Evolutionary conservation across 495 filamentous ascomycete species (phyloP).

Genomic region (Lindgomyces ingoldianus): DNA sequence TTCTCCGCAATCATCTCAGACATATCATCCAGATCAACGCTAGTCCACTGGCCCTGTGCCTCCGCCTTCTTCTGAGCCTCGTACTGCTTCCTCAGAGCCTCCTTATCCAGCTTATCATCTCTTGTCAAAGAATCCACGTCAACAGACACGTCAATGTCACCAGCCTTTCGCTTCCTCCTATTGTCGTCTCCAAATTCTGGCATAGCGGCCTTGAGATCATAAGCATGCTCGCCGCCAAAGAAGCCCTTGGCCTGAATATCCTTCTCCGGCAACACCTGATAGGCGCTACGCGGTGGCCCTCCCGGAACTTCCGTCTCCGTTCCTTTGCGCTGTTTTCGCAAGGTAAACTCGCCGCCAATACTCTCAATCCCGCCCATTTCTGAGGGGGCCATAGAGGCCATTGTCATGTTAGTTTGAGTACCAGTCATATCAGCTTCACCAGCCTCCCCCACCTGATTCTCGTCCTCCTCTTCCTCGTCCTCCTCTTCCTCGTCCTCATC

Average conservation of each 20-base stretch:
- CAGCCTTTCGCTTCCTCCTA: conserved; percentile 83
- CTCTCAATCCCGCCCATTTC: conserved; percentile 72
- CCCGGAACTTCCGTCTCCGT: conserved; percentile 81
- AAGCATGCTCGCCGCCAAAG: conserved; percentile 90
- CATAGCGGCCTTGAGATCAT: conserved; percentile 67
- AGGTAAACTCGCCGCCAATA: conserved; percentile 83
- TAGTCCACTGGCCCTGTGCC: conserved; percentile 64
- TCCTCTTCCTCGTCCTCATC: conserved; percentile 67
- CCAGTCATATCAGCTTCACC: conserved; percentile 53
- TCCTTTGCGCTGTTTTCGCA: conserved; percentile 82
- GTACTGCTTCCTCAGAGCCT: conserved; percentile 69
- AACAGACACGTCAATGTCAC: conserved; percentile 89
- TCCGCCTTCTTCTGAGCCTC: conserved; percentile 75
- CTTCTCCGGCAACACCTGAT: conserved; percentile 88
- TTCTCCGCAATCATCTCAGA: conserved; percentile 97
- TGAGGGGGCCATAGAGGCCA: conserved; percentile 76
- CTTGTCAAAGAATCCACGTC: conserved; percentile 74
- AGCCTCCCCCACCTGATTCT: conserved; percentile 53
- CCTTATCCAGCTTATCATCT: conserved; percentile 70
- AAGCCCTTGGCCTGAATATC: conserved; percentile 83
- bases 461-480: conserved; percentile 68
- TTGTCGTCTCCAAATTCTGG: conserved; percentile 72
- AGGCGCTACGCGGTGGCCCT: conserved; percentile 67
- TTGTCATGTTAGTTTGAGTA: conserved; percentile 50
- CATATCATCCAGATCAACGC: conserved; percentile 77